phyloP scores from a whole-genome alignment of 306 rosid species.

The Trichosanthes cucumerina region DNA sequence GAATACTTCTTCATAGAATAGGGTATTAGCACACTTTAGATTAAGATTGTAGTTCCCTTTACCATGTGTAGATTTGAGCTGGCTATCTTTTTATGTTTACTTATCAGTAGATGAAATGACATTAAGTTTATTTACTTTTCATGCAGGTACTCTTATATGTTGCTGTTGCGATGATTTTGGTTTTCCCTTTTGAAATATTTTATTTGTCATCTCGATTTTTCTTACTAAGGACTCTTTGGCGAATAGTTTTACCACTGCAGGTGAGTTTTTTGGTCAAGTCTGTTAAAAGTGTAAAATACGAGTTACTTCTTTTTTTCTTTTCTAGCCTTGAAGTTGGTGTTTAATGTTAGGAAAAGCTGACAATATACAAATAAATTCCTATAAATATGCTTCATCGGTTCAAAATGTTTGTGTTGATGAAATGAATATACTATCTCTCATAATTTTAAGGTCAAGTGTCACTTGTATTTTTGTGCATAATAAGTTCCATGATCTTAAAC shows the following conservation, averaged over 20 bases:
- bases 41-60: not conserved
- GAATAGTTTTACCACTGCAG: constrained; percentile 87
- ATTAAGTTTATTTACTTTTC: constrained; percentile 23
- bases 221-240: constrained; percentile 87
- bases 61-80: not conserved
- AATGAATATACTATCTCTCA: not conserved
- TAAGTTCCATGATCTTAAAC: not conserved
- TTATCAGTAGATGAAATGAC: constrained; percentile 11
- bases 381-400: not conserved
- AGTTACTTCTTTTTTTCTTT: not conserved
- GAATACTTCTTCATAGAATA: not conserved
- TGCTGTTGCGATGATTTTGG: constrained; percentile 61
- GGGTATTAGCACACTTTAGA: not conserved
- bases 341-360: not conserved
- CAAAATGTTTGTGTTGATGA: not conserved
- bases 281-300: not conserved
- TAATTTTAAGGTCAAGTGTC: not conserved
- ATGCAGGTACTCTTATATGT: constrained; percentile 92
- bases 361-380: not conserved
- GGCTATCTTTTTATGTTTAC: not conserved
- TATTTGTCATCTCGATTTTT: constrained; percentile 82
- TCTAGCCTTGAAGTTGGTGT: not conserved
- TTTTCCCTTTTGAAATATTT: constrained; percentile 92
- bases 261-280: constrained; percentile 36
- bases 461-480: not conserved